phyloP scores from a whole-genome alignment of 108 stramenopile species.

The Phaeodactylum tricornutum region DNA sequence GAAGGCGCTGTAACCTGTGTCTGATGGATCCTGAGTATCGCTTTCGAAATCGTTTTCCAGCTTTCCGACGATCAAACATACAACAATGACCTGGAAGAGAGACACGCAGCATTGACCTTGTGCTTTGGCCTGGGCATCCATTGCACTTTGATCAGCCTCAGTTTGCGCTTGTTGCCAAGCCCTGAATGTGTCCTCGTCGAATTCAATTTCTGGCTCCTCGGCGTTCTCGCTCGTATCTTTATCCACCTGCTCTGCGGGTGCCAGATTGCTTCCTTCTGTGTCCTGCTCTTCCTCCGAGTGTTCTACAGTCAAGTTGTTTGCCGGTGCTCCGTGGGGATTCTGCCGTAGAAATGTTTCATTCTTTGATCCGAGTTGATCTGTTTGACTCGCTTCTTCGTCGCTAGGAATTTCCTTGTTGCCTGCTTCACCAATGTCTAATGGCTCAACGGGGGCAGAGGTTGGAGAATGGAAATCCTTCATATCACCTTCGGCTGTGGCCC shows the following conservation, averaged over 20 bases:
- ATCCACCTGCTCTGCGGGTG: too few species aligned
- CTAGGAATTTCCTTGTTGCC: too few species aligned
- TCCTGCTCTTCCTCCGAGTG: too few species aligned
- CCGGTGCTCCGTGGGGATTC: too few species aligned
- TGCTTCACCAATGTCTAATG: too few species aligned
- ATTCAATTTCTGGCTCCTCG: neutral
- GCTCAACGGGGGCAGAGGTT: too few species aligned
- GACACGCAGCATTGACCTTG: conserved; percentile 28
- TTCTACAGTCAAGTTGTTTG: too few species aligned
- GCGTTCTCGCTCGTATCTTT: neutral
- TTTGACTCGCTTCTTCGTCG: too few species aligned
- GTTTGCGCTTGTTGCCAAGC: conserved; percentile 56
- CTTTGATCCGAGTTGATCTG: too few species aligned
- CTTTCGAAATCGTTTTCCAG: conserved; percentile 37
- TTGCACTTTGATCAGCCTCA: conserved; percentile 47
- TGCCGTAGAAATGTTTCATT: too few species aligned
- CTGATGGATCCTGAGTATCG: too few species aligned
- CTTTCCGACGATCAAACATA: conserved; percentile 59
- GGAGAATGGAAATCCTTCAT: neutral
- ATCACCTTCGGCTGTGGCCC: neutral
- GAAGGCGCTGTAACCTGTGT: conserved; percentile 48
- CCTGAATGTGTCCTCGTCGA: conserved; percentile 51
- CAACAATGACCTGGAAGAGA: conserved; percentile 40
- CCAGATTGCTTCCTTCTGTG: too few species aligned
- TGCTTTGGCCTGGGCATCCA: conserved; percentile 50